Percentiles rank a stretch among this genome's conserved stretches.
phyloP scores from a whole-genome alignment of 768 basidiomycete species.

The Tubosaeta brunneosetosa region DNA sequence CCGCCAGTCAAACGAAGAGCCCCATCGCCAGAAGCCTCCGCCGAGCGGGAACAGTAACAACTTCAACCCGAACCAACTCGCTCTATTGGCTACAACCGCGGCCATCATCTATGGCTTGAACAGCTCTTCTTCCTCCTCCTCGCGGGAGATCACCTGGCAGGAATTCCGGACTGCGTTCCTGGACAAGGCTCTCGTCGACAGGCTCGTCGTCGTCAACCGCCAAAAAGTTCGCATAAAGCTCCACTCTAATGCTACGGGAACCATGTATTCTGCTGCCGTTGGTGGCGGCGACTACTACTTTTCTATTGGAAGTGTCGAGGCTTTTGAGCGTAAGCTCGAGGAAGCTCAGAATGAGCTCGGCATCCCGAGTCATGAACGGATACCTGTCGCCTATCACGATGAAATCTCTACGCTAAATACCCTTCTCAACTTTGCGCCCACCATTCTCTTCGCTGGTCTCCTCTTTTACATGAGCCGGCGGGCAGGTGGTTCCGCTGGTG shows the following conservation, averaged over 20 bases:
- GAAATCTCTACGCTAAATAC: constrained; percentile 84
- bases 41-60: constrained; percentile 40
- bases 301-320: constrained; percentile 96
- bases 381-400: constrained; percentile 95
- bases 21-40: constrained; percentile 45
- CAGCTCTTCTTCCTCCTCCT: constrained; percentile 40
- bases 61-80: constrained; percentile 54
- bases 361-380: constrained; percentile 87
- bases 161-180: constrained; percentile 98
- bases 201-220: constrained; percentile 86
- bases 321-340: constrained; percentile 92
- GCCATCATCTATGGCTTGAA: constrained; percentile 65
- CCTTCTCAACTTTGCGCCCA: constrained; percentile 90
- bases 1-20: constrained; percentile 27
- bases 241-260: constrained; percentile 82
- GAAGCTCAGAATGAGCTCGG: constrained; percentile 89
- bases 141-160: constrained; percentile 98
- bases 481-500: constrained; percentile 53
- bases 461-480: constrained; percentile 83
- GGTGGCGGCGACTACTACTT: constrained; percentile 76
- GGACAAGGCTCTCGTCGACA: constrained; percentile 93
- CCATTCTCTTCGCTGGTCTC: constrained; percentile 84
- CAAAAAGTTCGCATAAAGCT: constrained; percentile 87
- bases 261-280: constrained; percentile 63
- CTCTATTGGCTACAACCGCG: constrained; percentile 52